A percentile compares a stretch with the other conserved stretches of the same genome.
These are phyloP conservation scores for Solanum megistacrolobum DNA, from an alignment of 257 asterid species.

Conservation along the genomic window DNA sequence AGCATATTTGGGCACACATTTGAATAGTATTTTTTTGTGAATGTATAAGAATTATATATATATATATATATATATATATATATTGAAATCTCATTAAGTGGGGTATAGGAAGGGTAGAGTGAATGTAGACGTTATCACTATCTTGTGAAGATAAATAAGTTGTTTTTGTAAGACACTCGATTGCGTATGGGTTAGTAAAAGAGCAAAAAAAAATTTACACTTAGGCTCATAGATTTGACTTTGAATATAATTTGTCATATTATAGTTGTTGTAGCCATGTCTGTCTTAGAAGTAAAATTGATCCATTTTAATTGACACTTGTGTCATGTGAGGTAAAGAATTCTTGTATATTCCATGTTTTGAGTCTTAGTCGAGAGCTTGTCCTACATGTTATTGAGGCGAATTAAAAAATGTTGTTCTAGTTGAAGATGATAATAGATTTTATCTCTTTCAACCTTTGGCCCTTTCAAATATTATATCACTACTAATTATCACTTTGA, in stretches of 20 bases:
- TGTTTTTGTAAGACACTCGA: neutral
- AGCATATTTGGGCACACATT: no score
- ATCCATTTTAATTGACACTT: no score
- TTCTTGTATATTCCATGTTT: neutral
- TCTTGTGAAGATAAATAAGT: no score
- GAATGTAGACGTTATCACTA: fast-evolving
- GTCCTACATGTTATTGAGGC: neutral
- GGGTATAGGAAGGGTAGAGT: fast-evolving
- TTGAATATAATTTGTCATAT: neutral
- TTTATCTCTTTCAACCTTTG: no score
- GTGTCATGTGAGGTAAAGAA: neutral
- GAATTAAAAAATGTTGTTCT: no score
- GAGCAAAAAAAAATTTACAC: no score
- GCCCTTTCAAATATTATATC: no score
- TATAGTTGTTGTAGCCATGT: neutral
- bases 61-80: no score
- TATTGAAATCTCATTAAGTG: no score
- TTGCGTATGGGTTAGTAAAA: no score
- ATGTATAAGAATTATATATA: neutral
- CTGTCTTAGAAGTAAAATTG: neutral
- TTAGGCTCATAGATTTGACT: no score
- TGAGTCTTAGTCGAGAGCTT: no score
- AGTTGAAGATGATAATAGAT: neutral
- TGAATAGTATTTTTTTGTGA: neutral
- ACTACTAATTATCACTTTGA: neutral